Conservation (phyloP, 352 stramenopile genomes). For the Phytophthora nicotianae region DNA sequence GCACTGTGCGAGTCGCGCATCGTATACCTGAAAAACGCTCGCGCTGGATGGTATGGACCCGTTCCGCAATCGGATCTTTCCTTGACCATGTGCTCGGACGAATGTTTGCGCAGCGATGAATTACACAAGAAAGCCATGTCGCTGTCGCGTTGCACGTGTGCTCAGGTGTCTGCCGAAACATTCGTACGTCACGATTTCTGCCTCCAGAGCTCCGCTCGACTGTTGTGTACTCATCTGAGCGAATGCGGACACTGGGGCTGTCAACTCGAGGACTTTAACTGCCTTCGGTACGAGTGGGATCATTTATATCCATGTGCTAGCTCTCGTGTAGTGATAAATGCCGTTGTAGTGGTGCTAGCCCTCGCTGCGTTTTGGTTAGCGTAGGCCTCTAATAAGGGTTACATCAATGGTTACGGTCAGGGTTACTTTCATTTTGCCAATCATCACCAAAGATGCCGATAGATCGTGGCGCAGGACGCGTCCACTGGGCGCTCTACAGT, state of each 20-base stretch:
- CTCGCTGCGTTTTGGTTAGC: constrained; percentile 29
- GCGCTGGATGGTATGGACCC: constrained; percentile 63
- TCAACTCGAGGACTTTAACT: constrained; percentile 90
- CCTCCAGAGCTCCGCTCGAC: constrained; percentile 74
- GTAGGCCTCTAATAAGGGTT: constrained; percentile 9
- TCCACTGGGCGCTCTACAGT: constrained; percentile 44
- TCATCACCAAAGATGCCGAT: constrained; percentile 14
- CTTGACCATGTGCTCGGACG: constrained; percentile 83
- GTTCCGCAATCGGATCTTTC: constrained; percentile 72
- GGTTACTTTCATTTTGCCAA: constrained; percentile 20
- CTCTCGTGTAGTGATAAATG: constrained; percentile 8
- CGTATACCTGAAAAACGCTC: constrained; percentile 64
- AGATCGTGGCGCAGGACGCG: constrained; percentile 3
- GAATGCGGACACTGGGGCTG: constrained; percentile 91
- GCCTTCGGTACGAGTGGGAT: constrained; percentile 90
- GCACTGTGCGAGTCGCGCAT: constrained; percentile 81
- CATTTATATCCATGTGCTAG: constrained; percentile 58
- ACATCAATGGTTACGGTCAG: constrained; percentile 25
- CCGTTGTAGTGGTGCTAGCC: constrained; percentile 20
- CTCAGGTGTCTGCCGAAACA: constrained; percentile 77
- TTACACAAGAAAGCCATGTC: constrained; percentile 82
- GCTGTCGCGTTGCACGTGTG: constrained; percentile 76
- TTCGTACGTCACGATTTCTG: constrained; percentile 80
- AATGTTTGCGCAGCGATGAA: constrained; percentile 82
- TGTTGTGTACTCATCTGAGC: constrained; percentile 86